phyloP scores from a whole-genome alignment of 805 yeast genomes.

The Candida fluviatilis region DNA sequence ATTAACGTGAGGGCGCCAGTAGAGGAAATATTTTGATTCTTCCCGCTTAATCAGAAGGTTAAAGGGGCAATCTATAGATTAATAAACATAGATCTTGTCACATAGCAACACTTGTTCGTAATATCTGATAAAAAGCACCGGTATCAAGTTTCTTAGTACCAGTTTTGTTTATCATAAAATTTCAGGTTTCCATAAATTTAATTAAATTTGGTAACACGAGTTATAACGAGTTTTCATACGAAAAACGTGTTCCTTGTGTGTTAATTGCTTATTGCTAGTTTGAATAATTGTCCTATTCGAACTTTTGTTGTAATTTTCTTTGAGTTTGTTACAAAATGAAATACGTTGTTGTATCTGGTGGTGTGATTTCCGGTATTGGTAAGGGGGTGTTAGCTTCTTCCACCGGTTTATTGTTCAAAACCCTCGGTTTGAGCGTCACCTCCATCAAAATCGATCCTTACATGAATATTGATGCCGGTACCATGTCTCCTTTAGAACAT shows the following conservation, averaged over 20 bases:
- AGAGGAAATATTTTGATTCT: constrained; percentile 21
- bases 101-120: neutral
- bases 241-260: too few species aligned
- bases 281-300: too few species aligned
- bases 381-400: constrained; percentile 98
- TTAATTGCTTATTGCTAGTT: too few species aligned
- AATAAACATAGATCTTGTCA: constrained; percentile 4
- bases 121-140: neutral
- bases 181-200: too few species aligned
- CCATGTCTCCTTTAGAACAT: constrained; percentile 98
- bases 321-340: constrained; percentile 58
- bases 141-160: too few species aligned
- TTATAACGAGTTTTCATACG: too few species aligned
- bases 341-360: constrained; percentile 99
- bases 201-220: too few species aligned
- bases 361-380: constrained; percentile 99
- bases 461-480: constrained; percentile 99
- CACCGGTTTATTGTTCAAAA: constrained; percentile 90
- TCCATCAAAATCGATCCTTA: constrained; percentile 98
- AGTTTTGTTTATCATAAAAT: too few species aligned
- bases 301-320: too few species aligned
- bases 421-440: constrained; percentile 91
- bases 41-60: constrained; percentile 43
- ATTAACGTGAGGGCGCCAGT: constrained; percentile 7
- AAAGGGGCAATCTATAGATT: constrained; percentile 35